Conservation (phyloP, 345 rosid species). For the Hibiscus syriacus region DNA sequence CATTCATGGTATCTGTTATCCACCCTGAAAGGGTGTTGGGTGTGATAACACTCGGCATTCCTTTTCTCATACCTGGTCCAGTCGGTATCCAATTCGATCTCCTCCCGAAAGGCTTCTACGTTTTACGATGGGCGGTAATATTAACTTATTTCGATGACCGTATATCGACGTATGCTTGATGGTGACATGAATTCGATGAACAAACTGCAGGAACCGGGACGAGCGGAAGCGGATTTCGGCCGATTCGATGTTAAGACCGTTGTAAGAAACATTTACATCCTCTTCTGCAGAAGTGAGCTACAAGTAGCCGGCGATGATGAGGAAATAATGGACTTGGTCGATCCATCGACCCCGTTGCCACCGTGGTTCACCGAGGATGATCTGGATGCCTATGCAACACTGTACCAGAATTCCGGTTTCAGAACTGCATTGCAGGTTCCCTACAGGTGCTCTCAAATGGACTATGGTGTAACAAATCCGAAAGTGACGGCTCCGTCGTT, state of each 20-base stretch:
- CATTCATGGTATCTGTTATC: slow-evolving; percentile 11
- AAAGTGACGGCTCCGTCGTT: slow-evolving; percentile 7
- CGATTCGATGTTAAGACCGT: slow-evolving; percentile 40
- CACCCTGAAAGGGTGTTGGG: slow-evolving; percentile 30
- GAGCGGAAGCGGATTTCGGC: slow-evolving; percentile 48
- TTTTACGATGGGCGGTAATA: slow-evolving; percentile 30
- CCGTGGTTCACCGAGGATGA: slow-evolving; percentile 46
- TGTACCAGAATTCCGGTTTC: slow-evolving; percentile 43
- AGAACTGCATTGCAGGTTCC: slow-evolving; percentile 35
- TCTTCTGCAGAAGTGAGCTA: slow-evolving; percentile 31
- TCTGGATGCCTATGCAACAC: slow-evolving; percentile 31
- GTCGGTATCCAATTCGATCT: background rate
- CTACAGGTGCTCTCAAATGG: slow-evolving; percentile 15
- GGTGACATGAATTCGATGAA: background rate
- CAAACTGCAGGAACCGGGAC: slow-evolving; percentile 20
- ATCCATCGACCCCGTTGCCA: slow-evolving; percentile 37
- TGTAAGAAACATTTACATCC: slow-evolving; percentile 38
- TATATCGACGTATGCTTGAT: background rate
- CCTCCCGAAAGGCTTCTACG: slow-evolving; percentile 37
- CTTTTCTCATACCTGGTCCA: slow-evolving; percentile 22
- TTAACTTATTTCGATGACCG: background rate
- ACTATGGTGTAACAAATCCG: background rate
- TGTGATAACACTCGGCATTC: slow-evolving; percentile 31
- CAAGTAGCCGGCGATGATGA: slow-evolving; percentile 27
- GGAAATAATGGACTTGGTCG: slow-evolving; percentile 51